Base-by-base conservation (phyloP, 192 early-diverging fungal genomes). In the Coemansia sp. region DNA sequence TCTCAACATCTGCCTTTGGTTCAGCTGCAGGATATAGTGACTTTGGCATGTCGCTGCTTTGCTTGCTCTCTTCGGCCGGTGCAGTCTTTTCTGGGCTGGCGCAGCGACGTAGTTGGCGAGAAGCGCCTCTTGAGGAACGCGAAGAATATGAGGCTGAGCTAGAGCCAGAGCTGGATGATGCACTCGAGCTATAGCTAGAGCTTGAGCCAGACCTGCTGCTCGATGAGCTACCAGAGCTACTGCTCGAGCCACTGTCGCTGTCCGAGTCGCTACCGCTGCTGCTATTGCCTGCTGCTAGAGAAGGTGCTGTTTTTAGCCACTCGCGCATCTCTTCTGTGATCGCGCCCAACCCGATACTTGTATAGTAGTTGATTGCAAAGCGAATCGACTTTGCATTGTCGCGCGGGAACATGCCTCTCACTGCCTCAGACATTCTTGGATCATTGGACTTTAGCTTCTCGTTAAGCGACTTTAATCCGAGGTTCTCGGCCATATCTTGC, bases 321-420 rank as follows among this genome's bases (percentile, higher is more conserved):
- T 95, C 94, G 66, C 96, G 88, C 67, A 98, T 83, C 17, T 96
- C 94, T 25, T 94, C 94, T 1, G 95, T 97, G 50, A 98, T 70
- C 2, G 87, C 91, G 67, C 95, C 96, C 25, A 98, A 72, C 17
- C 90, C 93, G 71, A 98, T 96, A 69, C 87, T 90, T 0, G 94
- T 97, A 65, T 93, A 98, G 73, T 95, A 98, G 72, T 98, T 98
- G 85, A 98, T 97, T 10, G 96, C 94, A 75, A 97, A 97, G 45
- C 95, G 88, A 11, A 90, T 93, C 57, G 92, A 85, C 57, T 87
- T 86, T 47, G 93, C 92, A 66, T 89, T 91, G 66, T 93, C 90
- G 52, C 84, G 93, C 11, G 94, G 95, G 70, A 98, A 98, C 70
- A 97, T 73, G 25, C 94, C 95, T 14, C 83, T 80, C 64, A 94